phyloP scores from a whole-genome alignment of 2,329 filamentous ascomycete species.

The Epichloe amarillans region DNA sequence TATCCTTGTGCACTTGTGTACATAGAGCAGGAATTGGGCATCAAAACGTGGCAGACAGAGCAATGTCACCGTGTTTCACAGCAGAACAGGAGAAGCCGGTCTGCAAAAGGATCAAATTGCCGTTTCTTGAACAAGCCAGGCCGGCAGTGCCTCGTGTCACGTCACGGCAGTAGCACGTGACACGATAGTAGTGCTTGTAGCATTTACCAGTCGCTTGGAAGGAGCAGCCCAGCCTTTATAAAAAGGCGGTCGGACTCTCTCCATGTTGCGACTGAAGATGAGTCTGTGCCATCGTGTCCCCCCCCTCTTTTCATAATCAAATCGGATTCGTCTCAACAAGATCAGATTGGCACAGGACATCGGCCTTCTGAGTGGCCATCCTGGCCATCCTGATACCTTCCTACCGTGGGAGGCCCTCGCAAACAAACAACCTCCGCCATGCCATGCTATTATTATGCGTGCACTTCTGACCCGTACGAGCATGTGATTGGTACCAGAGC shows the following conservation, averaged over 20 bases:
- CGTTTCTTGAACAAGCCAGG: background rate
- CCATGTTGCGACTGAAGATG: background rate
- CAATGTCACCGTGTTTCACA: background rate
- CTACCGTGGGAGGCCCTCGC: background rate
- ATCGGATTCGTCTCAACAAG: background rate
- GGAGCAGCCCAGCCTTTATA: constrained; percentile 3
- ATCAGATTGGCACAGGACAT: background rate
- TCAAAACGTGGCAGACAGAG: constrained; percentile 1
- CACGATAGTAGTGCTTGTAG: no score
- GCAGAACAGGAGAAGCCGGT: background rate
- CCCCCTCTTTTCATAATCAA: background rate
- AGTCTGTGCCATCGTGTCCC: background rate
- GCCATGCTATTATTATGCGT: no score
- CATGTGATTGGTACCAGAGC: background rate
- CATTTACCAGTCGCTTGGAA: constrained; percentile 2
- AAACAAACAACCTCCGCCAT: background rate
- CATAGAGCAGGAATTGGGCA: background rate
- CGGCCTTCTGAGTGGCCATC: background rate
- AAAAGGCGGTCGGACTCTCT: constrained; percentile 5
- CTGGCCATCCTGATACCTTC: background rate
- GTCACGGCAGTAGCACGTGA: no score
- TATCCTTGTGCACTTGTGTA: background rate
- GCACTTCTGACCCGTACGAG: background rate
- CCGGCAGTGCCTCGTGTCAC: no score
- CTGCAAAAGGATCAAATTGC: background rate